These are phyloP conservation scores for Pyrenopolyporus hunteri DNA, from an alignment of 495 filamentous ascomycete species.

Conservation along the genomic window DNA sequence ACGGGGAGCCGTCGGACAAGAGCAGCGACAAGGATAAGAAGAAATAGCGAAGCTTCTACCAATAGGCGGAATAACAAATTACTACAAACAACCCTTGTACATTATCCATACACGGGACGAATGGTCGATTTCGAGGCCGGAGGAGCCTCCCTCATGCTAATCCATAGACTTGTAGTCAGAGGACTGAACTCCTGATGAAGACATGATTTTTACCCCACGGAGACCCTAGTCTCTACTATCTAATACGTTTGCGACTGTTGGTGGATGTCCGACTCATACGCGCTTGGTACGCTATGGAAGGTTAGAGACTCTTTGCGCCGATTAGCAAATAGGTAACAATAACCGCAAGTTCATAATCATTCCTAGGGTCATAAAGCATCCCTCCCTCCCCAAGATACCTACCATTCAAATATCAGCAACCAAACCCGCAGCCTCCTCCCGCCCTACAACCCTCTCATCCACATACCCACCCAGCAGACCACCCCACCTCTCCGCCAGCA, in stretches of 20 bases:
- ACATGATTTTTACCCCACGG: slow-evolving; percentile 1
- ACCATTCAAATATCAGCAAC: slow-evolving; percentile 64
- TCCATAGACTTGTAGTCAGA: slow-evolving; percentile 19
- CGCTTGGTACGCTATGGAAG: no score
- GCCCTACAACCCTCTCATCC: slow-evolving; percentile 57
- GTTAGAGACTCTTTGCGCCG: no score
- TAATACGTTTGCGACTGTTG: neutral
- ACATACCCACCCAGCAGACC: slow-evolving; percentile 61
- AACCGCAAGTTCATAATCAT: slow-evolving; percentile 12
- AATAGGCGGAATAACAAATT: slow-evolving; percentile 15
- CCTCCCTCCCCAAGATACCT: neutral
- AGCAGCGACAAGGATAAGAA: slow-evolving; percentile 69
- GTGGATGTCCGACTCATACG: neutral
- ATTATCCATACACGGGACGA: slow-evolving; percentile 29
- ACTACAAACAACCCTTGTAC: slow-evolving; percentile 30
- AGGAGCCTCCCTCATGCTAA: slow-evolving; percentile 21
- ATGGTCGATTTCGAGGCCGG: slow-evolving; percentile 10
- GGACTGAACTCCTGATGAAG: slow-evolving; percentile 7
- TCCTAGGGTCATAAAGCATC: neutral
- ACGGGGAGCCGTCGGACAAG: slow-evolving; percentile 73
- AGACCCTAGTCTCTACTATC: neutral
- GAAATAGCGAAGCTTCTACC: slow-evolving; percentile 45
- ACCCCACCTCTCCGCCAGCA: slow-evolving; percentile 72
- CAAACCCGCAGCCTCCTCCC: slow-evolving; percentile 78
- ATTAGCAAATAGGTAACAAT: neutral